phyloP scores from a whole-genome alignment of 2,329 filamentous ascomycete genomes.

The Sarocladium strictum region DNA sequence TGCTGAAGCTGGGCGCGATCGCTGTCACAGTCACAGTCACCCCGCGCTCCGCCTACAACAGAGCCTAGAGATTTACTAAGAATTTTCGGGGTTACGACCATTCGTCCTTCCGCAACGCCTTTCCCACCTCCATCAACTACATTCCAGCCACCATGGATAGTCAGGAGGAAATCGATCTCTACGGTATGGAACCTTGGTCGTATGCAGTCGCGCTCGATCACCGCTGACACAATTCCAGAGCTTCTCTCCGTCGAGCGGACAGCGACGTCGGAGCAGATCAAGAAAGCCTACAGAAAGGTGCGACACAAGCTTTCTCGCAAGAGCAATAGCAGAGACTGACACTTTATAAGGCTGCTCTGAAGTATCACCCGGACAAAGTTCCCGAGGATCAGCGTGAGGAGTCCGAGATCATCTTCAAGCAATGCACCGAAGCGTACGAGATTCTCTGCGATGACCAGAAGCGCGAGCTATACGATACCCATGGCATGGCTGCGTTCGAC shows the following conservation, averaged over 20 bases:
- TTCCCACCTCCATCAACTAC: not conserved
- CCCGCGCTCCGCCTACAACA: slow-evolving; percentile 6
- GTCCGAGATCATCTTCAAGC: slow-evolving; percentile 89
- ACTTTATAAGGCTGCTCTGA: slow-evolving; percentile 63
- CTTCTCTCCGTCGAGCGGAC: slow-evolving; percentile 69
- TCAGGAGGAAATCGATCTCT: slow-evolving; percentile 51
- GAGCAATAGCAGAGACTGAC: not conserved
- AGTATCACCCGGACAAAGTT: slow-evolving; percentile 94
- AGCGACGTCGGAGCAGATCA: slow-evolving; percentile 75
- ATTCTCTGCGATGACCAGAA: slow-evolving; percentile 96
- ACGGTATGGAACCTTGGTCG: slow-evolving; percentile 36
- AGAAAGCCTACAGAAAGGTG: slow-evolving; percentile 95
- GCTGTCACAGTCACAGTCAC: not conserved
- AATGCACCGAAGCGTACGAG: slow-evolving; percentile 90
- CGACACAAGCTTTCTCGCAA: slow-evolving; percentile 15
- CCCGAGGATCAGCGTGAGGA: slow-evolving; percentile 76
- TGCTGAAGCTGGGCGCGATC: not conserved
- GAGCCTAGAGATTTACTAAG: slow-evolving; percentile 11
- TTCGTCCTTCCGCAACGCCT: slow-evolving; percentile 1
- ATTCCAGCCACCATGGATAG: slow-evolving; percentile 16
- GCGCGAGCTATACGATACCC: slow-evolving; percentile 82
- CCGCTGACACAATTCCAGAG: slow-evolving; percentile 43
- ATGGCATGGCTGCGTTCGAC: slow-evolving; percentile 95
- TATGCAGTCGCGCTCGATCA: not conserved
- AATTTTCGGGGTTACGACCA: slow-evolving; percentile 1